Evolutionary conservation across 2,329 filamentous ascomycete genomes (phyloP), one percentile per base, ranked within the genome.

Genomic region (Talaromyces sp.): DNA sequence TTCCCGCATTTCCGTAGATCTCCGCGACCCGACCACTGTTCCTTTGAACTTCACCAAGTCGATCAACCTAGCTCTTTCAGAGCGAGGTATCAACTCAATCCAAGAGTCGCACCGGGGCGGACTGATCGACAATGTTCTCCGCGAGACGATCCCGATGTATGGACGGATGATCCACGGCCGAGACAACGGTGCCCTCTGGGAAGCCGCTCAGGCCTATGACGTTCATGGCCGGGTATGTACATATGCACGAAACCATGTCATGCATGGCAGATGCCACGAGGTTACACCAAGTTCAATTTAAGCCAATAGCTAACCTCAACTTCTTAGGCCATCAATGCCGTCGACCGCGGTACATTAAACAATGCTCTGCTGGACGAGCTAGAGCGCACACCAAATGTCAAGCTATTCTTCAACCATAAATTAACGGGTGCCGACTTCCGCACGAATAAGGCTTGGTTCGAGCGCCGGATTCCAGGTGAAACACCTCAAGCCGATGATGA

Each of bases 21-120:
- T 97, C 44, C 86, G 94, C 36, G 86, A 95, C 70, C 86, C 89
- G 2, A 82, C 85, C 2, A 96, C 90, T 0, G 86, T 86, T 27
- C 92, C 93, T 3, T 80, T 97, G 56, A 97, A 97, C 74, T 97
- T 97, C 69, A 96, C 92, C 55, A 96, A 91, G 72, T 97, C 94
- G n/a, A 99, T 99, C 78, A 99, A 99, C 69, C 77, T 99, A 50
- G 93, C 94, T 19, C 80, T 99, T 1, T 97, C 94, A 0, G 92
- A 97, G 70, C 86, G 94, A 53, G 94, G 94, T 29, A 92, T 97
- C 70, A 89, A 94, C 71, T 90, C 93, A 19, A 87, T 99, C 75
- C 83, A 84, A 47, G 79, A 89, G 63, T 85, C 89, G 1, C 83
- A 85, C 22, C 82, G 86, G 29, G 75, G 84, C 3, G 81, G 80